phyloP scores from a whole-genome alignment of 768 basidiomycete genomes.

The Amanita rubescens region DNA sequence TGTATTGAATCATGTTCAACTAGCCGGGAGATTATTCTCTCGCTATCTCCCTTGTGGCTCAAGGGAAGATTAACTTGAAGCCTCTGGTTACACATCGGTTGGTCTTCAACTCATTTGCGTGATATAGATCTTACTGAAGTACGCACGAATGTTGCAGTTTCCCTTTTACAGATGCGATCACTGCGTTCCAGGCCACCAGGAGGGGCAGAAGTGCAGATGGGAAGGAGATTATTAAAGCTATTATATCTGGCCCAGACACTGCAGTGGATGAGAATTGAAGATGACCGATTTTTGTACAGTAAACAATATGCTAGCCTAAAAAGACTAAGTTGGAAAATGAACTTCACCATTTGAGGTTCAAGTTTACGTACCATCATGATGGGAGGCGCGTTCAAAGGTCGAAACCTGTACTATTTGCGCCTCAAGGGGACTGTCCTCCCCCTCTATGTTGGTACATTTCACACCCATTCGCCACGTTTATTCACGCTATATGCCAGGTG shows the following conservation, averaged over 20 bases:
- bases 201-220: constrained; percentile 81
- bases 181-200: constrained; percentile 78
- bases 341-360: too few relatives aligned
- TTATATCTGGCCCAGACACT: constrained; percentile 73
- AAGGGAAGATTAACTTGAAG: constrained; percentile 79
- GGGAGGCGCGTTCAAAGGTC: constrained; percentile 46
- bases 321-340: too few relatives aligned
- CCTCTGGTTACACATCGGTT: constrained; percentile 86
- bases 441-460: constrained; percentile 49
- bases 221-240: constrained; percentile 80
- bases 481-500: constrained; percentile 33
- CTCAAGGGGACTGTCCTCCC: constrained; percentile 75
- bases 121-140: neutral
- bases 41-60: constrained; percentile 76
- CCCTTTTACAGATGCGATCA: constrained; percentile 66
- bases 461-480: neutral
- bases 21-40: constrained; percentile 82
- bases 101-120: constrained; percentile 8
- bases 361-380: neutral
- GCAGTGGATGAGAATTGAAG: constrained; percentile 1
- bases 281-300: neutral
- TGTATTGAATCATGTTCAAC: neutral
- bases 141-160: constrained; percentile 34
- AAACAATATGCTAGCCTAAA: too few relatives aligned
- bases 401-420: constrained; percentile 80